These are phyloP conservation scores for Leccinum boreale DNA, from an alignment of 768 basidiomycete genomes.

Conservation along the genomic window DNA sequence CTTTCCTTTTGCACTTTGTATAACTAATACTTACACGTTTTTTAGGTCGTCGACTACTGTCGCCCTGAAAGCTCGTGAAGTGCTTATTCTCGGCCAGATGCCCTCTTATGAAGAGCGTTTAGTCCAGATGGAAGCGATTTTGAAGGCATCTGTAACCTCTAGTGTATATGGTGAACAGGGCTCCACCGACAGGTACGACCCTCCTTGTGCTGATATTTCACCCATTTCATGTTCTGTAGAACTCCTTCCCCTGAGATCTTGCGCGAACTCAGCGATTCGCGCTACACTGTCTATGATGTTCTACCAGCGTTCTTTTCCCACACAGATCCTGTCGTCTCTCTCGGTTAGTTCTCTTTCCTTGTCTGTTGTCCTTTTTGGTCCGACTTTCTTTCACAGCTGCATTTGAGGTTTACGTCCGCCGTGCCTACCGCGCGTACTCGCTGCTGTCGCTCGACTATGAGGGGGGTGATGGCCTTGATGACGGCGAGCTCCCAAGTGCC, in stretches of 20 bases:
- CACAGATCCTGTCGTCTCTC: conserved; percentile 74
- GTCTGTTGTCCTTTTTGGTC: neutral
- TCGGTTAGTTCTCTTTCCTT: conserved; percentile 51
- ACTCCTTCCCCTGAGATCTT: conserved; percentile 83
- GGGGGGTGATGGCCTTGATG: conserved; percentile 82
- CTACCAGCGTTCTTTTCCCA: conserved; percentile 94
- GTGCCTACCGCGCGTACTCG: conserved; percentile 93
- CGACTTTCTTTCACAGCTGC: conserved; percentile 55
- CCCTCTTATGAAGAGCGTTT: conserved; percentile 95
- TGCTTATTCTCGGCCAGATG: conserved; percentile 92
- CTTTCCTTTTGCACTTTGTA: neutral
- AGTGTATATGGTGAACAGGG: conserved; percentile 89
- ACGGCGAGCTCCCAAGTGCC: conserved; percentile 75
- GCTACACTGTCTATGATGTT: conserved; percentile 96
- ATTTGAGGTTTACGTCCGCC: conserved; percentile 92
- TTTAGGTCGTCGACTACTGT: conserved; percentile 85
- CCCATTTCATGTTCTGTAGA: conserved; percentile 36
- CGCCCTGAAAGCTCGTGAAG: conserved; percentile 93
- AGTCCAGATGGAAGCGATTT: conserved; percentile 90
- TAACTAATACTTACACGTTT: conserved; percentile 4
- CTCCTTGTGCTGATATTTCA: neutral
- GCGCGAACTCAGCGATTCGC: conserved; percentile 91
- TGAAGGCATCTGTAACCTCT: conserved; percentile 83
- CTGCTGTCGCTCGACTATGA: conserved; percentile 92
- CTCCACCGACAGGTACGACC: conserved; percentile 50